Base-by-base conservation (phyloP, 2,329 filamentous ascomycete genomes). In the Penicillium sp. region DNA sequence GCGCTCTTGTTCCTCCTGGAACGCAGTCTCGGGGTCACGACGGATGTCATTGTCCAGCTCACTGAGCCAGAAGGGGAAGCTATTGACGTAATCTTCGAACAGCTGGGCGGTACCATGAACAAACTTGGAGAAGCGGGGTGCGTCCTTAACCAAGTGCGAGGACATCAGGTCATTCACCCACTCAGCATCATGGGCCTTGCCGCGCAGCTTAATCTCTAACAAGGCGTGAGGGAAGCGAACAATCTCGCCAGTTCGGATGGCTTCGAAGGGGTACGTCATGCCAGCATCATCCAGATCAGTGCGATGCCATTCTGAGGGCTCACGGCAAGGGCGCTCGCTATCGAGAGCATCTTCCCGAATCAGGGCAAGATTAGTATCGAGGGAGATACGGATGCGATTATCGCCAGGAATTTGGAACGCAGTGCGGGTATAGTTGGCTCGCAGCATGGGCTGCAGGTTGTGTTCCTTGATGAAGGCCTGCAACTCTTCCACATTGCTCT, bases 401-500 rank as follows among this genome's bases (percentile, higher is more conserved):
- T 99, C 93, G 14, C 91, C 87, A 6, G 95, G 95, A 67, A 97
- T 97, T 78, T 99, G 95, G 81, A 98, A 99, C 0, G 95, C 95
- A 0, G 93, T 96, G 64, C 95, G 90, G 42, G 89, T 91, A 76
- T 98, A 98, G 78, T 96, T 97, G 64, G 95, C 95, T 54, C 95
- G 88, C 56, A 99, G 78, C 35, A 97, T 85, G 5, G 95, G 95
- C 73, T 94, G 87, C 16, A 99, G 82, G 58, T 90, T 85, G 71
- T 91, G 87, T 52, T 90, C 84, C 71, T 87, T 85, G 74, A 97
- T 87, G 70, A 96, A 94, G 0, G 83, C 81, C 74, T 97, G 92
- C 43, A 98, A 91, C 62, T 89, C 86, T 51, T 87, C 82, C 16
- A 94, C 90, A 2, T 90, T 89, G 38, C 83, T 82, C 75, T 89